phyloP scores from a whole-genome alignment of 345 rosid species.

The Aquilaria sinensis region DNA sequence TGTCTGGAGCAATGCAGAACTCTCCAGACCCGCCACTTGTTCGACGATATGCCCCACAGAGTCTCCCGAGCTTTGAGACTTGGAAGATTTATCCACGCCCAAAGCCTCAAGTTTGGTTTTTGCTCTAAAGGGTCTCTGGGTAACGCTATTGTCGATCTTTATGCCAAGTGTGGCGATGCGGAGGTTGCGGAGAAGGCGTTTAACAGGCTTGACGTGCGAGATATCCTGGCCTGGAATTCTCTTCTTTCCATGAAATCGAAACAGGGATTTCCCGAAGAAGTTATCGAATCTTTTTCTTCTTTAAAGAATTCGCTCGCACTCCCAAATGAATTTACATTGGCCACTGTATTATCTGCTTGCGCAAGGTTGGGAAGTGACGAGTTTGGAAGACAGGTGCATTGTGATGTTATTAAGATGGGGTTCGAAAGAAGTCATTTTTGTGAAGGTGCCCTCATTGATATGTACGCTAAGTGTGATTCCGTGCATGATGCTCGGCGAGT shows the following conservation, averaged over 20 bases:
- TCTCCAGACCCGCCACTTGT: conserved; percentile 39
- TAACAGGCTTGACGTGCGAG: conserved; percentile 37
- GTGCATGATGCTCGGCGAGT: conserved; percentile 50
- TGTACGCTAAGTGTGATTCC: conserved; percentile 66
- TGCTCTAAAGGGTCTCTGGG: conserved; percentile 41
- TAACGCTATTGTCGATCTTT: conserved; percentile 68
- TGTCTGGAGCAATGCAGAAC: conserved; percentile 47
- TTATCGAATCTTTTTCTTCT: conserved; percentile 29
- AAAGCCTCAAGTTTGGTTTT: conserved; percentile 41
- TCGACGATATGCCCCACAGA: conserved; percentile 70
- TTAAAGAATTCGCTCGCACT: conserved; percentile 31
- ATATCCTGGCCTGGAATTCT: conserved; percentile 76
- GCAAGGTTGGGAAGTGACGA: conserved; percentile 38
- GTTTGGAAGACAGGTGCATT: conserved; percentile 56
- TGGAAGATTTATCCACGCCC: conserved; percentile 49
- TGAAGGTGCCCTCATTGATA: conserved; percentile 69
- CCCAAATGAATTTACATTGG: conserved; percentile 73
- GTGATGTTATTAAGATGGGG: conserved; percentile 59
- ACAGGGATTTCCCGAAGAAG: conserved; percentile 30
- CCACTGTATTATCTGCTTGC: conserved; percentile 70
- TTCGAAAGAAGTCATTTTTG: conserved; percentile 49
- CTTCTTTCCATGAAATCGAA: conserved; percentile 63
- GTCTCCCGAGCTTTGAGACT: conserved; percentile 24
- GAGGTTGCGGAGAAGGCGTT: conserved; percentile 59
- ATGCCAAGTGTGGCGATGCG: conserved; percentile 62